These are phyloP conservation scores for Penicillium occitanis DNA, from an alignment of 2,329 filamentous ascomycete genomes.

Conservation along the genomic window DNA sequence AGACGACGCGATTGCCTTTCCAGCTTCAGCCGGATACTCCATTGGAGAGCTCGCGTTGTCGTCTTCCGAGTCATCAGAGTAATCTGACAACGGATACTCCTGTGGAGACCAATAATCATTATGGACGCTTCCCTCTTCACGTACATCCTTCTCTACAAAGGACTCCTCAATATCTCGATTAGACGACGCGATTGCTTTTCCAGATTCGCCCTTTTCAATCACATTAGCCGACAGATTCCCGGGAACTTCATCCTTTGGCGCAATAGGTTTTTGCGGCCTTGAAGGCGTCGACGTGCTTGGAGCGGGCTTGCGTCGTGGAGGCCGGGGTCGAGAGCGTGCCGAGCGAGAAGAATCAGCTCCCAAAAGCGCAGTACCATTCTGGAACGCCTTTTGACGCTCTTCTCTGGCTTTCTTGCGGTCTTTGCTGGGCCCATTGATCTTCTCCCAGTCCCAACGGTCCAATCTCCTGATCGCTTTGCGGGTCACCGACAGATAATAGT, in stretches of 20 bases:
- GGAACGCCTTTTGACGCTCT: conserved; percentile 37
- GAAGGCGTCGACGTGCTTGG: conserved; percentile 16
- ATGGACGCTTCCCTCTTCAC: conserved; percentile 39
- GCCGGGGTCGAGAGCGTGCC: conserved; percentile 15
- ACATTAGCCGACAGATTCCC: not conserved
- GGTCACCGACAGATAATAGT: conserved; percentile 44
- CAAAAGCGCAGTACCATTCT: conserved; percentile 27
- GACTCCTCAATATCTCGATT: conserved; percentile 31
- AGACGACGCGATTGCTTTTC: not conserved
- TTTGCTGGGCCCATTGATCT: conserved; percentile 39
- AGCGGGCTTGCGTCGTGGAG: conserved; percentile 20
- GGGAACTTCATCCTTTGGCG: conserved; percentile 22
- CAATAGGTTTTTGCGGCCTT: conserved; percentile 2
- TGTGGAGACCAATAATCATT: conserved; percentile 28
- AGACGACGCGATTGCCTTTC: not conserved
- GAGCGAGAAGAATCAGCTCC: conserved; percentile 19
- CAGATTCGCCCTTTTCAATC: not conserved
- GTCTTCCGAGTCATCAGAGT: not conserved
- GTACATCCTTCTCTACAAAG: conserved; percentile 39
- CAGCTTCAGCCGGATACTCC: not conserved
- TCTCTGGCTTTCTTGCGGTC: conserved; percentile 40
- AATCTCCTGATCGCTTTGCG: conserved; percentile 45
- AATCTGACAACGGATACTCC: not conserved
- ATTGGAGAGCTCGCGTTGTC: not conserved
- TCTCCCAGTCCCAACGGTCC: conserved; percentile 48